phyloP scores from a whole-genome alignment of 1,139 yeast species.

The Groenewaldozyma sp. region DNA sequence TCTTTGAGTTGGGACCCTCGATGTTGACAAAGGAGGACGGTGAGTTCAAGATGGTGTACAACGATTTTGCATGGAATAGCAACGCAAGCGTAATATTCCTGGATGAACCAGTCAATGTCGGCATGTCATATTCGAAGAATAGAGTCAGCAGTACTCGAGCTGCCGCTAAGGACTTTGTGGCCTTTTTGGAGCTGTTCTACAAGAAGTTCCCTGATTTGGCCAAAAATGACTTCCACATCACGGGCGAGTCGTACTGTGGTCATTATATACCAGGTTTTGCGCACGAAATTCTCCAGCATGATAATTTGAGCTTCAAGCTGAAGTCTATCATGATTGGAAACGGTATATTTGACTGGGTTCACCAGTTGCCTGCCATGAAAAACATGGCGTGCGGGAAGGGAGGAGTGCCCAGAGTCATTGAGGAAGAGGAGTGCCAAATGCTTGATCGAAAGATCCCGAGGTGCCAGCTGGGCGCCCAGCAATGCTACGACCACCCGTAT shows the following conservation, averaged over 20 bases:
- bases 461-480: slow-evolving; percentile 68
- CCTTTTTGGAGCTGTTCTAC: slow-evolving; percentile 81
- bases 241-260: slow-evolving; percentile 96
- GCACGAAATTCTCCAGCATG: slow-evolving; percentile 72
- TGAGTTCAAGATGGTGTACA: slow-evolving; percentile 42
- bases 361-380: slow-evolving; percentile 80
- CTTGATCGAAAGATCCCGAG: slow-evolving; percentile 72
- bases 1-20: slow-evolving; percentile 63
- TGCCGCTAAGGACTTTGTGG: slow-evolving; percentile 89
- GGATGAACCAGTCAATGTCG: slow-evolving; percentile 71
- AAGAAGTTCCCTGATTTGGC: slow-evolving; percentile 81
- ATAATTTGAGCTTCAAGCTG: slow-evolving; percentile 71
- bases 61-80: slow-evolving; percentile 61
- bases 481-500: slow-evolving; percentile 70
- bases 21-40: slow-evolving; percentile 40
- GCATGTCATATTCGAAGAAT: slow-evolving; percentile 52
- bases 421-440: slow-evolving; percentile 67
- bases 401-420: slow-evolving; percentile 74
- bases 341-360: slow-evolving; percentile 89
- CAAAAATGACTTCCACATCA: slow-evolving; percentile 73
- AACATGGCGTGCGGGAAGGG: slow-evolving; percentile 98
- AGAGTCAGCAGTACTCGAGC: slow-evolving; percentile 37
- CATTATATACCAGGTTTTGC: slow-evolving; percentile 94
- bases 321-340: slow-evolving; percentile 89
- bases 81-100: slow-evolving; percentile 62